These are phyloP conservation scores for Luffa aegyptiaca DNA, from an alignment of 306 rosid genomes.

Conservation along the genomic window DNA sequence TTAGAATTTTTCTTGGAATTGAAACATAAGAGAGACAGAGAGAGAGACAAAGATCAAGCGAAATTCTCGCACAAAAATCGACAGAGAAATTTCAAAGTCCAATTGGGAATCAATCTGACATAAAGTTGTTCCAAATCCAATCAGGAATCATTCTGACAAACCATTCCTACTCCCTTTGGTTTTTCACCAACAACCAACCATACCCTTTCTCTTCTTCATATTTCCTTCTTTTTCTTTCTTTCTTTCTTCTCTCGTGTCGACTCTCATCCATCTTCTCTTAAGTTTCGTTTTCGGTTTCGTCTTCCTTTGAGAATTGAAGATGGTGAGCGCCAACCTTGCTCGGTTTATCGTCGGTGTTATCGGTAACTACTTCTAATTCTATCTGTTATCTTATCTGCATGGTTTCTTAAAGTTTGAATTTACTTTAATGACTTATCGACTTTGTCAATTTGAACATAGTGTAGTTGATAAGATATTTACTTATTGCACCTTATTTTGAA, in stretches of 20 bases:
- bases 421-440: not conserved
- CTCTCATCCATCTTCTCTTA: not conserved
- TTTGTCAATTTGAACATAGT: too few species aligned
- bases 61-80: not conserved
- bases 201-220: not conserved
- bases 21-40: not conserved
- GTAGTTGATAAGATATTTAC: not conserved
- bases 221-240: not conserved
- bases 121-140: not conserved
- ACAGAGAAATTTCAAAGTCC: not conserved
- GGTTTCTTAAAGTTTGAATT: not conserved
- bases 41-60: not conserved
- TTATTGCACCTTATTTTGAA: too few species aligned
- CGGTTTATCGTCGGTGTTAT: not conserved
- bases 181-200: not conserved
- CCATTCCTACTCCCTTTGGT: not conserved
- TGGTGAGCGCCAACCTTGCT: not conserved
- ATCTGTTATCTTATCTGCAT: not conserved
- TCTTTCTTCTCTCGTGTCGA: not conserved
- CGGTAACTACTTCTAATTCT: not conserved
- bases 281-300: not conserved
- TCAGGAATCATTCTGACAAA: slow-evolving; percentile 4
- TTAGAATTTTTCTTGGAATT: not conserved
- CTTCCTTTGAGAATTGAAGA: not conserved
- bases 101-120: not conserved